Evolutionary conservation across 2,329 filamentous ascomycete genomes (phyloP).

Genomic region (Talaromyces sp.): DNA sequence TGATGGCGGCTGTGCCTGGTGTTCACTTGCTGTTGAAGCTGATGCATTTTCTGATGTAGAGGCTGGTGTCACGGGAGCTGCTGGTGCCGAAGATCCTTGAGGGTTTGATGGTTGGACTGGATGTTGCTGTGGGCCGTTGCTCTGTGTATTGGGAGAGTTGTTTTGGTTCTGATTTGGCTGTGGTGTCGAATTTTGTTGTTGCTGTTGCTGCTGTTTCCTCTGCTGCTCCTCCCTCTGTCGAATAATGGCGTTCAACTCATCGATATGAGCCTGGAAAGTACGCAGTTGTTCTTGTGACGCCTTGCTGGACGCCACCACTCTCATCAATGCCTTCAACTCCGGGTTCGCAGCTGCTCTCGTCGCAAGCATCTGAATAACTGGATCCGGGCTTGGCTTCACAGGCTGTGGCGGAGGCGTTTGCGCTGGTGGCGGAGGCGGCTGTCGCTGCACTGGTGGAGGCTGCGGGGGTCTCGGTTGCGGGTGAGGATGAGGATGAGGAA

Average conservation of each 20-base stretch:
- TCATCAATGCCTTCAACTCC: conserved; percentile 46
- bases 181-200: conserved; percentile 9
- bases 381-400: conserved; percentile 42
- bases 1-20: conserved; percentile 5
- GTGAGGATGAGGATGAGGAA: conserved; percentile 17
- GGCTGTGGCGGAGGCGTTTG: conserved; percentile 27
- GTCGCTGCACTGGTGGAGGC: conserved; percentile 18
- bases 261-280: conserved; percentile 47
- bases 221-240: conserved; percentile 39
- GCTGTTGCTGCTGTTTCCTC: conserved; percentile 22
- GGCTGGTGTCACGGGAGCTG: neutral
- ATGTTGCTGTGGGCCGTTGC: conserved; percentile 2
- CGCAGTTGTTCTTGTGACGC: conserved; percentile 45
- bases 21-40: neutral
- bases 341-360: conserved; percentile 45
- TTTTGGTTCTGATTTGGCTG: neutral
- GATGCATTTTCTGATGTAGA: neutral
- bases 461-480: conserved; percentile 13
- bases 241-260: conserved; percentile 47
- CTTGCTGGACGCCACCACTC: conserved; percentile 45
- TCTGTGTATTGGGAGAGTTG: conserved; percentile 12
- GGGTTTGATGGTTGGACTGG: neutral
- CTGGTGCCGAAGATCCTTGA: conserved; percentile 5
- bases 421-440: conserved; percentile 18
- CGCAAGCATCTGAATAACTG: conserved; percentile 50